Base-by-base conservation (phyloP, 176 grass and related monocot genomes). In the Raddia guianensis region DNA sequence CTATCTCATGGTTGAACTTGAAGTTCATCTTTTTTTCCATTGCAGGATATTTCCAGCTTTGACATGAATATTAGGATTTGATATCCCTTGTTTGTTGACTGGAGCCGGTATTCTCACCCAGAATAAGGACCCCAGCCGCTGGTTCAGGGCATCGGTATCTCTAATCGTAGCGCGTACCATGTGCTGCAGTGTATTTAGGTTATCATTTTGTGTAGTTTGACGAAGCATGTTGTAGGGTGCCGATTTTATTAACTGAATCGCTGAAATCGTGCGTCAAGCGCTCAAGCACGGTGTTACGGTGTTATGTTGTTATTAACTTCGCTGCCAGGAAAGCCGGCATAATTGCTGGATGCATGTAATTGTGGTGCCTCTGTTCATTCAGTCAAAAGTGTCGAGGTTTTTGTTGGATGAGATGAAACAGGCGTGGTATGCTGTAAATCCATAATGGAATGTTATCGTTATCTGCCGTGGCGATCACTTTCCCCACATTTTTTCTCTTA, bases 21-120 rank as follows among this genome's bases (percentile, higher is more conserved):
- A 56, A n/a, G 6, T 13, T 44, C 16, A 63, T 32, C 16, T 14
- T 40, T 44, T 1, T 56, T n/a, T 72, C 60, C 15, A 49, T 18
- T 54, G 34, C 69, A 78, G 81, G 69, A 61, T 66, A 51, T 20
- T 72, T 70, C n/a, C 49, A 49, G 32, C 7, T 6, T 85, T n/a
- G 55, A 45, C 12, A 18, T 71, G 63, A 62, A 35, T 9, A 3
- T 67, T 68, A 62, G 66, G 45, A 20, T 52, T 12, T 16, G 82
- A 18, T 18, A 20, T 15, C 11, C 60, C n/a, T 13, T 63, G 8
- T 79, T 16, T 73, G 59, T 60, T 61, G 1, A 40, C 84, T 15
- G 44, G 49, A 57, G 51, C 21, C 16, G 68, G 21, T 32, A 47
- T 33, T 27, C 71, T 70, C 5, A 74, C 33, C 71, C 32, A 57